Evolutionary conservation across 2,329 filamentous ascomycete genomes (phyloP), one percentile per base, ranked within the genome.

Genomic region (Fusarium sp.): DNA sequence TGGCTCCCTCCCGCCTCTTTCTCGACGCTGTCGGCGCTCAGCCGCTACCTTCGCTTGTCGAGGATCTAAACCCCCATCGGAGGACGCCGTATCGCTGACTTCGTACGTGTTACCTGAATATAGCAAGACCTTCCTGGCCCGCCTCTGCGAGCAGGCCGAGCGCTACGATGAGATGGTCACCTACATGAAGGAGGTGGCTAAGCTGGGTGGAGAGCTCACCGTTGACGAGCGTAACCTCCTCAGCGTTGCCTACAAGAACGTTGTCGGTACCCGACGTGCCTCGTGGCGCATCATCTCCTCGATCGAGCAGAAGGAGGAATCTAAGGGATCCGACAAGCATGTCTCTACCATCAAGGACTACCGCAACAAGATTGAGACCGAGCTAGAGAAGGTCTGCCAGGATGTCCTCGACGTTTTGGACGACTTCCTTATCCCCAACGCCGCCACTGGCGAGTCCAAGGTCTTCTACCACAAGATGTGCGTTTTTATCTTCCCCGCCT

Each of bases 401-500:
- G 95, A 98, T 85, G 93, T 97, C 75, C 91, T 98, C 75, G 91
- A 97, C 77, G 95, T 98, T 75, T 88, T 98, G 73, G 94, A 97
- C 81, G 87, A 97, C 78, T 90, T 90, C 80, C 87, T 98, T 78
- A 98, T 98, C 80, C 94, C 94, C 82, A 95, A 96, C 84, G 95
- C 95, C 79, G 92, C 96, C 84, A 92, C 93, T 73, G 95, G 95
- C 85, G 95, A 98, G 88, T 97, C 94, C 82, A 98, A 97, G 90
- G 95, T 98, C 81, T 98, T 98, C 84, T 98, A 98, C 87, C 94
- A 97, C 91, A 98, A 98, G 90, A 98, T 98, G 95, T 97, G 85
- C 76, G 92, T 87, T 71, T 62, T 71, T 67, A 67, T 45, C 50
- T 59, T 66, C 64, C 58, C 55, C 48, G 57, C 60, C 67, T 57